Evolutionary conservation across 352 stramenopile genomes (phyloP), one percentile per base, ranked within the genome.

Genomic region (Halophytophthora polymorphica): DNA sequence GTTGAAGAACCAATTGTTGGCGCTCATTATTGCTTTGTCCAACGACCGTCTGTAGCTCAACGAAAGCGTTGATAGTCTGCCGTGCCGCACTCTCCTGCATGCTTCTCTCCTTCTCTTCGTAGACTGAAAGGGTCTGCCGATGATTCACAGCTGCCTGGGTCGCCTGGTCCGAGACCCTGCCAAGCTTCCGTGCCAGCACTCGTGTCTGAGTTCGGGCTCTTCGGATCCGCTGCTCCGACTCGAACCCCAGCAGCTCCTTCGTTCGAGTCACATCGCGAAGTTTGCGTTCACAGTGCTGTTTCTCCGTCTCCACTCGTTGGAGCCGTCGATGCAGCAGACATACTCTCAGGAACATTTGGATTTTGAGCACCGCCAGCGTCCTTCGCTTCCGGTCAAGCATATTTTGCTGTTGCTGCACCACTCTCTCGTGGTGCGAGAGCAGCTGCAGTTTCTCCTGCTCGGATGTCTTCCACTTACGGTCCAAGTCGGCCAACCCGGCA

Each of bases 61-160:
- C 42, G 39, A 83, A 80, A 37, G 56, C 42, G 36, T 73, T 71
- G 35, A 83, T 75, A 2, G 55, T 66, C 13, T 62, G 61, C 35
- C 54, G 39, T 6, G 71, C 63, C 18, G 53, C 40, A 17, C 55
- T 38, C 12, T 70, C 21, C 43, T 63, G 53, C 2, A 58, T 36
- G 14, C 34, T 8, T n/a, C 21, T 43, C 49, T 67, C 52, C 8
- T 28, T 50, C 6, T 42, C 21, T 56, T 60, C 21, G 36, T 66
- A 55, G 0, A 18, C 46, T 51, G 61, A 38, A 14, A 75, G 3
- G 10, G 50, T 34, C 38, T 58, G 10, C 11, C 36, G 53, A 36
- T 71, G 49, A 13, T 19, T 36, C 14, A 19, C 21, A 3, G 61
- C 53, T 18, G 37, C 48, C 33, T 61, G 17, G 15, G 52, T 29